Evolutionary conservation across 805 yeast genomes (phyloP).

Genomic region (Candida peoriensis): DNA sequence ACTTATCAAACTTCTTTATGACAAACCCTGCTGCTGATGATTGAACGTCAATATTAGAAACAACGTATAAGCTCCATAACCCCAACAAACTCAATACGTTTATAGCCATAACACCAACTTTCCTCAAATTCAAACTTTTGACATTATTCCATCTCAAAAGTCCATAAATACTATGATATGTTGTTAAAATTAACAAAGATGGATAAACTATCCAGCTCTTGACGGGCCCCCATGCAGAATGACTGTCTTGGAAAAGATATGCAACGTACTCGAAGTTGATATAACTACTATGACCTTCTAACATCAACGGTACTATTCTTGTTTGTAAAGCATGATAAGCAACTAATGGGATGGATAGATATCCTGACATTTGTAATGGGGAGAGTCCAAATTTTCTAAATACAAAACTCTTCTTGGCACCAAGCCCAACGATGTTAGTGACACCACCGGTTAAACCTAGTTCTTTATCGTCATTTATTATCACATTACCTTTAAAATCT

Average conservation of each 20-base stretch:
- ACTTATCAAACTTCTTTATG: slow-evolving; percentile 14
- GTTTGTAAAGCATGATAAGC: slow-evolving; percentile 42
- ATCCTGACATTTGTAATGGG: slow-evolving; percentile 60
- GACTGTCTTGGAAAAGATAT: slow-evolving; percentile 27
- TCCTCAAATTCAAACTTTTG: slow-evolving; percentile 36
- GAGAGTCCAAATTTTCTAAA: slow-evolving; percentile 42
- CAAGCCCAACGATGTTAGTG: slow-evolving; percentile 46
- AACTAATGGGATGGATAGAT: slow-evolving; percentile 40
- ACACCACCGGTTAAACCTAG: slow-evolving; percentile 60
- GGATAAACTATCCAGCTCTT: slow-evolving; percentile 29
- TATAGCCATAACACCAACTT: slow-evolving; percentile 39
- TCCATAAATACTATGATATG: slow-evolving; percentile 56
- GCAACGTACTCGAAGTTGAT: slow-evolving; percentile 49
- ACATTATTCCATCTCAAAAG: slow-evolving; percentile 40
- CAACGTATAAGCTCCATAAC: slow-evolving; percentile 28
- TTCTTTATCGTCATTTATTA: slow-evolving; percentile 36
- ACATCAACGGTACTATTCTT: slow-evolving; percentile 43
- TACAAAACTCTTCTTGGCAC: slow-evolving; percentile 42
- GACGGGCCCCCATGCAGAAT: slow-evolving; percentile 20
- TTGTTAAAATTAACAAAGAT: slow-evolving; percentile 31
- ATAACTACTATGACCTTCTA: slow-evolving; percentile 63
- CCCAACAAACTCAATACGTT: slow-evolving; percentile 32
- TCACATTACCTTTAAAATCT: slow-evolving; percentile 11
- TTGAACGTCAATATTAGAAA: slow-evolving; percentile 7
- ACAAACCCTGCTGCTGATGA: slow-evolving; percentile 12